Evolutionary conservation across 257 asterid genomes (phyloP).

Genomic region (Fraxinus cuspidata): DNA sequence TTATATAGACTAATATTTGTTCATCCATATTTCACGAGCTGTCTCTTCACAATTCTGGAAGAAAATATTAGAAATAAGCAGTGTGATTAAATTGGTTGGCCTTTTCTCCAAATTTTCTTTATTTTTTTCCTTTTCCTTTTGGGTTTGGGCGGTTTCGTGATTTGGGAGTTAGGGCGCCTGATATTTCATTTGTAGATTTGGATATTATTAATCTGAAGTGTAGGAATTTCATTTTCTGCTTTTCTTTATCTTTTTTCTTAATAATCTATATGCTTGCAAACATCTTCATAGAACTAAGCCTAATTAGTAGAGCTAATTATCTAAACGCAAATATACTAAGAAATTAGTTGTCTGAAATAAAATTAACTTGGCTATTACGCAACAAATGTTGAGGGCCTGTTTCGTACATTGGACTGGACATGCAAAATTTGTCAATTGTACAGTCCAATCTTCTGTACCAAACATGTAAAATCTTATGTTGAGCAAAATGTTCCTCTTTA

Average conservation of each 20-base stretch:
- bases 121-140: neutral
- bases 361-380: too few species aligned
- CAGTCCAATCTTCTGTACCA: neutral
- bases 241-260: too few species aligned
- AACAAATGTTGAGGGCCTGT: neutral
- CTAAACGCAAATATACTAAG: too few species aligned
- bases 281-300: neutral
- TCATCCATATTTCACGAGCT: too few species aligned
- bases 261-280: neutral
- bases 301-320: neutral
- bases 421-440: neutral
- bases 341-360: too few species aligned
- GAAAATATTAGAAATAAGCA: neutral
- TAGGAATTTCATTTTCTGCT: neutral
- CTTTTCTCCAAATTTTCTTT: neutral
- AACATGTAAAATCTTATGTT: neutral
- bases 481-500: neutral
- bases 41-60: neutral
- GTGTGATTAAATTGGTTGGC: neutral
- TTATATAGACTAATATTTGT: neutral
- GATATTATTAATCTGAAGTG: too few species aligned
- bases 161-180: neutral
- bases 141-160: neutral
- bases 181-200: too few species aligned
- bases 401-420: neutral